A percentile compares a stretch with the other conserved stretches of the same genome.
Evolutionary conservation across 2,329 filamentous ascomycete genomes (phyloP).

Genomic region (Colletotrichum acutatum): DNA sequence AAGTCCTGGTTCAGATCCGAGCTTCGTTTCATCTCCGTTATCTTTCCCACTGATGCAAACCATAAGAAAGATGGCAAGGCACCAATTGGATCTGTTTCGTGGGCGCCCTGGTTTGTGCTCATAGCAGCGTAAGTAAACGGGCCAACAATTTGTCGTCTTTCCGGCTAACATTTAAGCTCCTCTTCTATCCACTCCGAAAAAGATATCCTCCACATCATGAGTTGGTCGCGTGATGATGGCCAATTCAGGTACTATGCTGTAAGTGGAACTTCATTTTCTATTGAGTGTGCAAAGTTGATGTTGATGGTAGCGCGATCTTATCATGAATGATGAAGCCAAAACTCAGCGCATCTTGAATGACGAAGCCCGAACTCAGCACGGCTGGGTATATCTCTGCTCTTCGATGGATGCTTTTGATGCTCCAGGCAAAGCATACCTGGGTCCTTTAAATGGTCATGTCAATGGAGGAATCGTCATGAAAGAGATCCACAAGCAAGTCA

Average conservation of each 20-base stretch:
- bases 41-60: not conserved
- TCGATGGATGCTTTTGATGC: not conserved
- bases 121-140: not conserved
- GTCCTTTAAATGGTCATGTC: not conserved
- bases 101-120: not conserved
- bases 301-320: not conserved
- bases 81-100: not conserved
- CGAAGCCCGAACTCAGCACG: not conserved
- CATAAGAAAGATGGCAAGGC: not conserved
- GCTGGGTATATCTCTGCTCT: not conserved
- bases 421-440: not conserved
- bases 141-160: too few relatives aligned
- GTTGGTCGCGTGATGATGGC: not conserved
- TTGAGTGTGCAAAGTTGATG: not conserved
- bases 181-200: not conserved
- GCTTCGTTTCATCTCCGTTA: not conserved
- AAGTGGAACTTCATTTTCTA: not conserved
- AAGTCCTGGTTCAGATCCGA: not conserved
- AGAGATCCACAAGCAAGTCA: too few relatives aligned
- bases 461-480: too few relatives aligned
- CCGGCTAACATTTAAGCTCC: not conserved
- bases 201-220: not conserved
- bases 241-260: not conserved
- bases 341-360: not conserved
- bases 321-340: not conserved